Conservation (phyloP, 2,329 filamentous ascomycete genomes). For the Beauveria sp. region DNA sequence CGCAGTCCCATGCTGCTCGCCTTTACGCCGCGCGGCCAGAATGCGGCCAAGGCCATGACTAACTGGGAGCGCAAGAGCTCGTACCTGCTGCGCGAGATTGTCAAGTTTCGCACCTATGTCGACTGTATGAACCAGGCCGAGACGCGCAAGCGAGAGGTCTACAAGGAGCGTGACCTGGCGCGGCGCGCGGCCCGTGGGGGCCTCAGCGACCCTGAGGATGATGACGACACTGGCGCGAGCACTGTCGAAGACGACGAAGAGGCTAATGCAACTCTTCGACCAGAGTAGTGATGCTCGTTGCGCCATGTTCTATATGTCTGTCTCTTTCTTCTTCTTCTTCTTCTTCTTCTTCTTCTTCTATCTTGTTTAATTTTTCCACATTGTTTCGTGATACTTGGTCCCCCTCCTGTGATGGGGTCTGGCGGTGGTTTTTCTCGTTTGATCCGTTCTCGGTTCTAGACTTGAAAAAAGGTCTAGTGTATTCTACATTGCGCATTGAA, state of each 20-base stretch:
- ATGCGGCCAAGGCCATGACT: constrained; percentile 75
- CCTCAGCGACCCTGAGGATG: constrained; percentile 28
- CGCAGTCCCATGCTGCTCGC: constrained; percentile 81
- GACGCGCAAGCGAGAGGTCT: constrained; percentile 62
- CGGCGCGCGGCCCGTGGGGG: constrained; percentile 42
- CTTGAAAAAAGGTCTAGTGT: neutral
- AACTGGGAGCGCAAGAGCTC: constrained; percentile 98
- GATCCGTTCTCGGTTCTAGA: too few species aligned
- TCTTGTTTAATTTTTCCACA: neutral
- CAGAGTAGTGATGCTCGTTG: constrained; percentile 15
- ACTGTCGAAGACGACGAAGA: constrained; percentile 22
- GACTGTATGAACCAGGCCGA: constrained; percentile 72
- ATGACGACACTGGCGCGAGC: constrained; percentile 23
- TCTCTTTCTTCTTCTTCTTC: neutral
- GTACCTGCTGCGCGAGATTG: constrained; percentile 85
- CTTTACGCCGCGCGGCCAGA: constrained; percentile 77
- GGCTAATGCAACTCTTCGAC: constrained; percentile 27
- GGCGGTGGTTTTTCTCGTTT: neutral
- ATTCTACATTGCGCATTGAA: neutral
- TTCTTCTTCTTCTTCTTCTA: neutral
- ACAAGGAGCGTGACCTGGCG: constrained; percentile 49
- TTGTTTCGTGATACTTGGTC: neutral
- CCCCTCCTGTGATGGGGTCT: neutral
- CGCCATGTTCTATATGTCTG: neutral
- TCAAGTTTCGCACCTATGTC: constrained; percentile 94